Percentiles rank a stretch among this genome's conserved stretches.
Evolutionary conservation across 371 early-diverging fungal species (phyloP).

Genomic region (Mucor indicus): DNA sequence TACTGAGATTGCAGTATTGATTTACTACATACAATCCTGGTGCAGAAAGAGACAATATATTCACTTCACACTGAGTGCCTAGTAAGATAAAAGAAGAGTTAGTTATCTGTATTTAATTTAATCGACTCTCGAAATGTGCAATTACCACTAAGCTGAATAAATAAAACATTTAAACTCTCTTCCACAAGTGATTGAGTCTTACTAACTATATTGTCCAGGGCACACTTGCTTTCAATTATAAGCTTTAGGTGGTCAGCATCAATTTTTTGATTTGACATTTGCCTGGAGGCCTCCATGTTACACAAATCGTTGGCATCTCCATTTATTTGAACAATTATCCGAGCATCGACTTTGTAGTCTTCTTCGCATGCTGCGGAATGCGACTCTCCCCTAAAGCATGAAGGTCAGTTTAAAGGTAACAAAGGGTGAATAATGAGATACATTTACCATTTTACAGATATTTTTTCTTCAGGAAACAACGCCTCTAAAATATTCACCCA

Average conservation of each 20-base stretch:
- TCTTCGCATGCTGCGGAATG: not conserved
- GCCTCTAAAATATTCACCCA: too few relatives aligned
- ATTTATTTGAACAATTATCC: slow-evolving; percentile 1
- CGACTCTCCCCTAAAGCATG: slow-evolving; percentile 4
- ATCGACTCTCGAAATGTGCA: not conserved
- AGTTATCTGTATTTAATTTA: not conserved
- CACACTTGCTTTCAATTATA: slow-evolving; percentile 1
- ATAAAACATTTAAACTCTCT: too few relatives aligned
- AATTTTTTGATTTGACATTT: slow-evolving; percentile 1
- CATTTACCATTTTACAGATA: too few relatives aligned
- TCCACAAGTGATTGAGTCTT: too few relatives aligned
- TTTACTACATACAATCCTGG: not conserved
- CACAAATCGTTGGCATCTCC: not conserved
- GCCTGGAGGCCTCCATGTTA: not conserved
- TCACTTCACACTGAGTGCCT: not conserved
- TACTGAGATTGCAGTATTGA: not conserved
- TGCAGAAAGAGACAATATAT: not conserved
- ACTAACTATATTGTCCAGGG: not conserved
- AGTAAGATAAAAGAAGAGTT: not conserved
- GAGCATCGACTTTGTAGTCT: not conserved
- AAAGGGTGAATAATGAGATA: too few relatives aligned
- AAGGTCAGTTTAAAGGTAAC: too few relatives aligned
- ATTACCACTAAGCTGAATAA: slow-evolving; percentile 3
- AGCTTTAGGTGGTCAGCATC: slow-evolving; percentile 1
- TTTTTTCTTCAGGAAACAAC: too few relatives aligned